These are phyloP conservation scores for Populus hybrid DNA, from an alignment of 441 rosid species.

Conservation along the genomic window DNA sequence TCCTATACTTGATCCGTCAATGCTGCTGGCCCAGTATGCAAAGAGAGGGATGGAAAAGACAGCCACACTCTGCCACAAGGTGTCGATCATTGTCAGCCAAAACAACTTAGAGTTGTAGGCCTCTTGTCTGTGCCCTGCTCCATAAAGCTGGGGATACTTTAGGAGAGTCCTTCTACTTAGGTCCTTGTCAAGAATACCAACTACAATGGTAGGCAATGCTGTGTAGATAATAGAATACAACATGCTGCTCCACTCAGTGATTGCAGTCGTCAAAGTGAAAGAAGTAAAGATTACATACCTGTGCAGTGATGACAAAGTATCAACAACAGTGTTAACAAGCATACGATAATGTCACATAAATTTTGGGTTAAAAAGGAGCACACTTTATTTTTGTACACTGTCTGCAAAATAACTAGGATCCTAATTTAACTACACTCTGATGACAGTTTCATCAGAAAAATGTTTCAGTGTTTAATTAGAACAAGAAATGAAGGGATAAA, in stretches of 20 bases:
- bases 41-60: slow-evolving; percentile 73
- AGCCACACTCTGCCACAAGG: slow-evolving; percentile 87
- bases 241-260: slow-evolving; percentile 93
- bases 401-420: neutral
- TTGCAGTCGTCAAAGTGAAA: slow-evolving; percentile 88
- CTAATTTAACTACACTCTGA: neutral
- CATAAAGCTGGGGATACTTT: slow-evolving; percentile 80
- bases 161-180: slow-evolving; percentile 67
- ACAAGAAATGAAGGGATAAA: neutral
- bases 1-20: slow-evolving; percentile 79
- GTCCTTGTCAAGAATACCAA: slow-evolving; percentile 91
- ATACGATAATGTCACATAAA: neutral
- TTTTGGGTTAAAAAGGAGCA: neutral
- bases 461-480: neutral
- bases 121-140: slow-evolving; percentile 83
- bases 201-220: slow-evolving; percentile 82
- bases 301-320: slow-evolving; percentile 8
- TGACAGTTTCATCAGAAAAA: neutral
- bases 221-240: slow-evolving; percentile 89
- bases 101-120: slow-evolving; percentile 72
- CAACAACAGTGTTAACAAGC: neutral
- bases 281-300: slow-evolving; percentile 83
- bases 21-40: slow-evolving; percentile 72
- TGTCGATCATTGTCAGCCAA: slow-evolving; percentile 84
- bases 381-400: too few species aligned